These are phyloP conservation scores for Paxillus involutus DNA, from an alignment of 768 basidiomycete genomes.

Conservation along the genomic window DNA sequence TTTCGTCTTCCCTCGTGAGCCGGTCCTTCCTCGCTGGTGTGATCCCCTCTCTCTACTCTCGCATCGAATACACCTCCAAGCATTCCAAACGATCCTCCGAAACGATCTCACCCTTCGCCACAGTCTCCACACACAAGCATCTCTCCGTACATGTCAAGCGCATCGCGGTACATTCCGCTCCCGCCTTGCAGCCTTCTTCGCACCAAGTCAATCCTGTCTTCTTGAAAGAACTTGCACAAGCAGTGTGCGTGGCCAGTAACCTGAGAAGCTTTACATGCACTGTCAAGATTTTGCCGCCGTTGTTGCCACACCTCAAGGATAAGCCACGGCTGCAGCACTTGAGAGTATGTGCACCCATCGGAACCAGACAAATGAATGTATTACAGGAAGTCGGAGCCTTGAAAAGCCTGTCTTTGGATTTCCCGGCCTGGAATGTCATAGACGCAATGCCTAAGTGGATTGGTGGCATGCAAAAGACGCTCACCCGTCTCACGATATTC, in stretches of 20 bases:
- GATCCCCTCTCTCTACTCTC: conserved; percentile 61
- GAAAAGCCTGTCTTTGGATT: conserved; percentile 51
- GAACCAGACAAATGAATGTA: conserved; percentile 45
- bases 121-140: conserved; percentile 50
- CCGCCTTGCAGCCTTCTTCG: conserved; percentile 35
- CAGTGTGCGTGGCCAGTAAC: conserved; percentile 50
- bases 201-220: conserved; percentile 42
- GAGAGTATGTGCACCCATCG: conserved; percentile 53
- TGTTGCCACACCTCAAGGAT: conserved; percentile 46
- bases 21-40: conserved; percentile 64
- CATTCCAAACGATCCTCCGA: conserved; percentile 55
- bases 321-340: conserved; percentile 47
- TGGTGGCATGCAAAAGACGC: conserved; percentile 37
- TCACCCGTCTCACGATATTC: conserved; percentile 57
- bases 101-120: conserved; percentile 61
- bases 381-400: conserved; percentile 42
- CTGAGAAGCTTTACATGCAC: conserved; percentile 59
- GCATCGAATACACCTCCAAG: conserved; percentile 50
- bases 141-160: conserved; percentile 58
- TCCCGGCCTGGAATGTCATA: conserved; percentile 61
- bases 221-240: conserved; percentile 48
- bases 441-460: conserved; percentile 62
- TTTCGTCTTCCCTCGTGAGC: conserved; percentile 62
- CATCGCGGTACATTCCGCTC: conserved; percentile 56
- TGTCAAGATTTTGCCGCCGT: conserved; percentile 42